phyloP scores from a whole-genome alignment of 192 early-diverging fungal species.

The Backusella sp. region DNA sequence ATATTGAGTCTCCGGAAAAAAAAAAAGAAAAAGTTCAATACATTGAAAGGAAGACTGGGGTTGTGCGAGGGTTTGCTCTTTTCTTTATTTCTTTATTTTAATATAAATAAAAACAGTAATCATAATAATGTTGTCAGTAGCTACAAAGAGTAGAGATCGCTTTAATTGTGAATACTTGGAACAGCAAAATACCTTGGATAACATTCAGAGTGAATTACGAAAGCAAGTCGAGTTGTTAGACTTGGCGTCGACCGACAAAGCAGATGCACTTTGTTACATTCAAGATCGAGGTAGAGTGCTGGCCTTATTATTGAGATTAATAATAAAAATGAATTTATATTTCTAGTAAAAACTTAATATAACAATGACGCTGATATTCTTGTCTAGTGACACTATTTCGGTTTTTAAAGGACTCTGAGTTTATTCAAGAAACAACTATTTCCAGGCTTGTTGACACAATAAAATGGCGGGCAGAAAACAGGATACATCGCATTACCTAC shows the following conservation, averaged over 20 bases:
- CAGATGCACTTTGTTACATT: slow-evolving; percentile 11
- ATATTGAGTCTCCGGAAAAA: slow-evolving; percentile 8
- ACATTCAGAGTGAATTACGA: neutral
- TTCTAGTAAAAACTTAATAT: neutral
- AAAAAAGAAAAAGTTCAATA: neutral
- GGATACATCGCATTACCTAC: slow-evolving; percentile 21
- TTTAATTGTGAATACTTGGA: slow-evolving; percentile 11
- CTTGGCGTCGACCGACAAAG: neutral
- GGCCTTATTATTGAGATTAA: neutral
- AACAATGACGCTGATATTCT: neutral
- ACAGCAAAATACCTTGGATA: neutral
- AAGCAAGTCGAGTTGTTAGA: neutral
- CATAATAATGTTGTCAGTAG: neutral
- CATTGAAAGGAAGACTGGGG: neutral
- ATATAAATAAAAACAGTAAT: neutral
- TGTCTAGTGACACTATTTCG: slow-evolving; percentile 45
- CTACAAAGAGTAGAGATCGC: neutral
- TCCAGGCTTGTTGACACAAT: slow-evolving; percentile 28
- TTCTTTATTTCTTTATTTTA: neutral
- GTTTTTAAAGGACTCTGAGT: slow-evolving; percentile 32
- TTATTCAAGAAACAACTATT: slow-evolving; percentile 20
- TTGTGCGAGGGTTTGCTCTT: neutral
- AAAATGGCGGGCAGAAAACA: slow-evolving; percentile 37
- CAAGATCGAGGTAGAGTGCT: slow-evolving; percentile 25
- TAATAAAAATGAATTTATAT: neutral